phyloP scores from a whole-genome alignment of 2,329 filamentous ascomycete genomes.

The Talaromyces sp. region DNA sequence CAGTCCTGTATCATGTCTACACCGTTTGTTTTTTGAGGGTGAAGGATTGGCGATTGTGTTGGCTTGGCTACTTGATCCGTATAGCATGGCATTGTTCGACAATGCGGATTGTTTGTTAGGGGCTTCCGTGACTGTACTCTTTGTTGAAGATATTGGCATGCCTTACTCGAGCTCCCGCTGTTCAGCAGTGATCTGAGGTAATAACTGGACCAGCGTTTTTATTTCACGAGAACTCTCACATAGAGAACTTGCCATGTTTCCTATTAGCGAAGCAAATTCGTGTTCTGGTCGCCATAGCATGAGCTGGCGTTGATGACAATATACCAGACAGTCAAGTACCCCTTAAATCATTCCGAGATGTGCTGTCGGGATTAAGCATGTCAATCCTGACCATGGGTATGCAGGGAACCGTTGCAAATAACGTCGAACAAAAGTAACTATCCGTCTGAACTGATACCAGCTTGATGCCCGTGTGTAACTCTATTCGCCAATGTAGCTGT shows the following conservation, averaged over 20 bases:
- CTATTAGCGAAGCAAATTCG: too few species aligned
- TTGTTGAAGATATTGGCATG: not conserved
- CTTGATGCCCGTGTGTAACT: slow-evolving; percentile 12
- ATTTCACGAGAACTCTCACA: not conserved
- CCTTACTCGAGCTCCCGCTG: not conserved
- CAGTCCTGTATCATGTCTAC: not conserved
- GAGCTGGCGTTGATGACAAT: not conserved
- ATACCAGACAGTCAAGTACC: too few species aligned
- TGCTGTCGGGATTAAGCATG: not conserved
- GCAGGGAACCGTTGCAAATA: slow-evolving; percentile 5
- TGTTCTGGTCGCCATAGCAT: not conserved
- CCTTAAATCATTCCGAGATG: not conserved
- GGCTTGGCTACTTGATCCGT: not conserved
- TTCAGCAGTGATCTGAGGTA: not conserved
- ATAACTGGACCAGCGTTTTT: too few species aligned
- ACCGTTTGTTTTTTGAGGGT: not conserved
- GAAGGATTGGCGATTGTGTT: not conserved
- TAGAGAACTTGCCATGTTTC: not conserved
- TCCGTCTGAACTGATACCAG: not conserved
- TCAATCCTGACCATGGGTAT: not conserved
- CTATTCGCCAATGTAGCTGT: not conserved
- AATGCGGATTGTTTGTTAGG: slow-evolving; percentile 1
- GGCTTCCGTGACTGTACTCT: not conserved
- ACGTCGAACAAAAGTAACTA: not conserved
- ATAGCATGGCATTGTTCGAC: not conserved